These are phyloP conservation scores for Ceratocystis colombiana DNA, from an alignment of 2,329 filamentous ascomycete species.

Conservation along the genomic window DNA sequence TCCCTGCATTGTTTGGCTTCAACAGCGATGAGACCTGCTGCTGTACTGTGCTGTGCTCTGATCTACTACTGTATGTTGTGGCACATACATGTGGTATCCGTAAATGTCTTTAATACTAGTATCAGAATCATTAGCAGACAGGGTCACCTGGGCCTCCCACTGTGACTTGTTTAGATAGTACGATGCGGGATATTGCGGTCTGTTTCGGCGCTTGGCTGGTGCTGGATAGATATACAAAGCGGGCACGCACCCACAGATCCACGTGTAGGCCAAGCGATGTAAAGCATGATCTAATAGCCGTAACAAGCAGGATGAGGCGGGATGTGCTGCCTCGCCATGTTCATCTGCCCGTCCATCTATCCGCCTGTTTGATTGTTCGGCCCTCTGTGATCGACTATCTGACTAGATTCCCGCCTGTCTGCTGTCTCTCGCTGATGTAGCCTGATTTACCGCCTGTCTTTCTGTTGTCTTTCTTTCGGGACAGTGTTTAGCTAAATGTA, in stretches of 20 bases:
- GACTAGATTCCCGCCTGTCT: too few species aligned
- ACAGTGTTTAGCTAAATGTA: background rate
- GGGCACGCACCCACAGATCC: background rate
- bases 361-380: too few species aligned
- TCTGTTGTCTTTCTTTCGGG: background rate
- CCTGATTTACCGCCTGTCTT: background rate
- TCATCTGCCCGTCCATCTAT: background rate
- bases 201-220: slow-evolving; percentile 1
- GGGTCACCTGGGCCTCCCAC: background rate
- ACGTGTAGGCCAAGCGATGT: background rate
- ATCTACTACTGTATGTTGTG: background rate
- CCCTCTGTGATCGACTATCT: background rate
- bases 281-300: background rate
- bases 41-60: slow-evolving; percentile 1
- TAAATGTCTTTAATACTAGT: background rate
- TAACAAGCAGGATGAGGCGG: background rate
- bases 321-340: background rate
- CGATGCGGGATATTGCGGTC: background rate
- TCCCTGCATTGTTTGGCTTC: background rate
- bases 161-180: background rate
- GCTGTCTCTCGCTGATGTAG: background rate
- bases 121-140: background rate
- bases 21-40: background rate
- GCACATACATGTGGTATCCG: background rate
- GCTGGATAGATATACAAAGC: background rate